Percentiles rank a stretch among this genome's conserved stretches.
Evolutionary conservation across 2,329 filamentous ascomycete species (phyloP).

Genomic region (Blastomyces percursus): DNA sequence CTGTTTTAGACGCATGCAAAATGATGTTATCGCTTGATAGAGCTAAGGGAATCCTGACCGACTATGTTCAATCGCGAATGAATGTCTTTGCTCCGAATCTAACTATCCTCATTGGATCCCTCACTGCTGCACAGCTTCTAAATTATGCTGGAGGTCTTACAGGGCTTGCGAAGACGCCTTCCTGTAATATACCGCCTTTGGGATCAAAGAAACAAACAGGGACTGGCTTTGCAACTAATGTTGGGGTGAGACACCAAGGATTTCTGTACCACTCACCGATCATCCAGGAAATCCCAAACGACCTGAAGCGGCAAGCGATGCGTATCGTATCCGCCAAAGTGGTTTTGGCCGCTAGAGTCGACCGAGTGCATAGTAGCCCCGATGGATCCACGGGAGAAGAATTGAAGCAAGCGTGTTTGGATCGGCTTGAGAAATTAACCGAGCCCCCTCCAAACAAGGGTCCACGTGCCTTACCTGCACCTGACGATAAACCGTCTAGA

Average conservation of each 20-base stretch:
- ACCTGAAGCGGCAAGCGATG: constrained; percentile 87
- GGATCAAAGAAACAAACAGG: constrained; percentile 79
- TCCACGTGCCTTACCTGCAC: constrained; percentile 72
- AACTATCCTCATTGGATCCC: constrained; percentile 77
- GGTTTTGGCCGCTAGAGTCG: constrained; percentile 82
- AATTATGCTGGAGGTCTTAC: constrained; percentile 84
- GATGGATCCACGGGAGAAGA: constrained; percentile 76
- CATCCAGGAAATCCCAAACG: constrained; percentile 70
- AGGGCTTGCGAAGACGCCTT: constrained; percentile 79
- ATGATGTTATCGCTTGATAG: constrained; percentile 80
- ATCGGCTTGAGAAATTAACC: constrained; percentile 82
- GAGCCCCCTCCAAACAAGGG: constrained; percentile 87
- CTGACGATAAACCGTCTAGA: constrained; percentile 86
- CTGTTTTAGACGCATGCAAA: constrained; percentile 66
- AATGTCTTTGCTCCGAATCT: constrained; percentile 90
- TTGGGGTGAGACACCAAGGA: constrained; percentile 80
- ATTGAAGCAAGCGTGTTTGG: constrained; percentile 69
- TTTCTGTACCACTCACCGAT: constrained; percentile 89
- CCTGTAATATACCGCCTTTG: constrained; percentile 83
- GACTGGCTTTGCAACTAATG: constrained; percentile 81
- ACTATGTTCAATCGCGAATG: constrained; percentile 96
- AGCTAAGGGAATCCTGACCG: constrained; percentile 75
- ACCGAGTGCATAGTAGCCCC: constrained; percentile 68
- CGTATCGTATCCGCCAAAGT: constrained; percentile 90
- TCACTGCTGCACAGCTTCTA: constrained; percentile 91